These are phyloP conservation scores for Dendrobium huoshanense DNA, from an alignment of 106 monocot genomes.

Conservation along the genomic window DNA sequence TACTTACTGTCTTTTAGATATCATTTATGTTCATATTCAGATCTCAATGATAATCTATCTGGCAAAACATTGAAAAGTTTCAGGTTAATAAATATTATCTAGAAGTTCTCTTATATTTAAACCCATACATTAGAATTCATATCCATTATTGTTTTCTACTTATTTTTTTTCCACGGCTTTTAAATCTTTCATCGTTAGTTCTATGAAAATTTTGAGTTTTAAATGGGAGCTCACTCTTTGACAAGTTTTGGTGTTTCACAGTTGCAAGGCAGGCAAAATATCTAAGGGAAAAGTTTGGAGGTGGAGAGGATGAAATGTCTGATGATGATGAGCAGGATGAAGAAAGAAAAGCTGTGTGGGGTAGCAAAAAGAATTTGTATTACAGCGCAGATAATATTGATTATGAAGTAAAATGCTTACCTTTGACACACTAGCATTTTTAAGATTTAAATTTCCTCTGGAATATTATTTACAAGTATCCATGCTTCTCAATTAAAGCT, in stretches of 20 bases:
- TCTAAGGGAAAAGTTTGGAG: conserved; percentile 57
- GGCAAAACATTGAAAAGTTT: neutral
- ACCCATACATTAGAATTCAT: neutral
- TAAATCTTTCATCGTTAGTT: neutral
- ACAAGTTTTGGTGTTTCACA: conserved; percentile 7
- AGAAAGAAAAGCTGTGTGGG: conserved; percentile 45
- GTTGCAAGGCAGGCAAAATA: conserved; percentile 67
- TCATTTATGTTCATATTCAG: neutral
- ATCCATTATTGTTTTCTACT: neutral
- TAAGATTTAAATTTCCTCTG: neutral
- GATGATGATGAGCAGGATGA: conserved; percentile 42
- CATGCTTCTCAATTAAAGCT: conserved; percentile 27
- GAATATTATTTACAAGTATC: neutral
- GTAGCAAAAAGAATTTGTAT: conserved; percentile 51
- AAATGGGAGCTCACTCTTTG: neutral
- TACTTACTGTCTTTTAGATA: neutral
- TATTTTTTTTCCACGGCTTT: neutral
- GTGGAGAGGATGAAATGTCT: conserved; percentile 48
- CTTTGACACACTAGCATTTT: neutral
- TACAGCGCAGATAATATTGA: conserved; percentile 68
- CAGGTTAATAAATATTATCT: neutral
- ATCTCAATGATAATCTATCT: neutral
- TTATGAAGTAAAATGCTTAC: conserved; percentile 37
- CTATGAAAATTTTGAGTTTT: neutral
- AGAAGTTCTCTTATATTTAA: neutral